Evolutionary conservation across 208 protist species (phyloP).

Genomic region (Crithidia bombi): DNA sequence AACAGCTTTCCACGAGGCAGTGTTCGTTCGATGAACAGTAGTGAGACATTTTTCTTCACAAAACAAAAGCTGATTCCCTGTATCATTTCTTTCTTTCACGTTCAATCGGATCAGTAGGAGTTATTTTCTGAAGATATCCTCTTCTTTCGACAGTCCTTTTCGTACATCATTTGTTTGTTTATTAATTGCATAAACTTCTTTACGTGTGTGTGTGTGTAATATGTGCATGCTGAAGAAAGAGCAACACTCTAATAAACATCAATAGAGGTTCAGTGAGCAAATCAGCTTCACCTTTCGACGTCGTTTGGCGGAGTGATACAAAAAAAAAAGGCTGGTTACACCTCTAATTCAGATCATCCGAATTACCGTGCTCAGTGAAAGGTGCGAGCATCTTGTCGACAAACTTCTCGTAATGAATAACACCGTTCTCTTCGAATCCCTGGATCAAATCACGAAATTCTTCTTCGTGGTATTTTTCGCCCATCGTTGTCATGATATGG

Average conservation of each 20-base stretch:
- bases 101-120: too few species aligned
- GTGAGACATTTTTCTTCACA: too few species aligned
- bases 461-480: slow-evolving; percentile 96
- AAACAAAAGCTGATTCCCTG: too few species aligned
- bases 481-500: slow-evolving; percentile 97
- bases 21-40: too few species aligned
- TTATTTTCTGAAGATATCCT: too few species aligned
- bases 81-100: too few species aligned
- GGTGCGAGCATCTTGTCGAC: slow-evolving; percentile 91
- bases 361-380: slow-evolving; percentile 86
- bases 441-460: slow-evolving; percentile 94
- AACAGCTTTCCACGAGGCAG: too few species aligned
- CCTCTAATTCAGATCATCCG: slow-evolving; percentile 38
- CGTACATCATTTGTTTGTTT: too few species aligned
- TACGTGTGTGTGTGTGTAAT: not conserved
- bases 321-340: not conserved
- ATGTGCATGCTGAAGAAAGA: not conserved
- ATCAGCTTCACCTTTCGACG: not conserved
- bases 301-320: too few species aligned
- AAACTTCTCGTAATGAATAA: slow-evolving; percentile 92
- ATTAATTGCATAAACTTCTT: not conserved
- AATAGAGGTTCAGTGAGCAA: not conserved
- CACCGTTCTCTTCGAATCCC: slow-evolving; percentile 89
- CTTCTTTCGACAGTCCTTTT: too few species aligned
- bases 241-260: slow-evolving; percentile 6